Conservation (phyloP, 495 filamentous ascomycete genomes). For the Penicillium silybi region DNA sequence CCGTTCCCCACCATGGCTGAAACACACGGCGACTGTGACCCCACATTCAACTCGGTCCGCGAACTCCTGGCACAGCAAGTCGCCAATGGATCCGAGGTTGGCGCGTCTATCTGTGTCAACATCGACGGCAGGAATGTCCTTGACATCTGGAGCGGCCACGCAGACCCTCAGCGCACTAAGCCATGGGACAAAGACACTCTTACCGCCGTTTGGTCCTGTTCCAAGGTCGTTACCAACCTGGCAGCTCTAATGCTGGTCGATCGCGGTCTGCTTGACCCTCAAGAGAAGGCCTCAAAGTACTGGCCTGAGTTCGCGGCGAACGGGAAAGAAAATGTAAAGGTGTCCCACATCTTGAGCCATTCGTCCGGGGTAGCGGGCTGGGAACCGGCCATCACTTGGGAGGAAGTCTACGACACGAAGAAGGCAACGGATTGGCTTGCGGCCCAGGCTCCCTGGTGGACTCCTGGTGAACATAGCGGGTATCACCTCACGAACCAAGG, state of each 20-base stretch:
- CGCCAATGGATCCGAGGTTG: conserved; percentile 32
- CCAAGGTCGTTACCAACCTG: conserved; percentile 38
- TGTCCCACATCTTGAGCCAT: conserved; percentile 42
- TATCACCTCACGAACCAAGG: conserved; percentile 41
- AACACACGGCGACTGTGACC: conserved; percentile 32
- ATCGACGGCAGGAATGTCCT: conserved; percentile 39
- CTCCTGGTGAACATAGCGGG: conserved; percentile 33
- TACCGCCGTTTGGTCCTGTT: conserved; percentile 36
- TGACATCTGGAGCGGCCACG: conserved; percentile 46
- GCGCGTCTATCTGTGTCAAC: conserved; percentile 40
- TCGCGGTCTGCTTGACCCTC: conserved; percentile 33
- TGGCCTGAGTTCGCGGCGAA: conserved; percentile 45
- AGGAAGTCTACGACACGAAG: conserved; percentile 28
- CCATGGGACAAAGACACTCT: conserved; percentile 42
- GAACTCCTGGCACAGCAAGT: conserved; percentile 27
- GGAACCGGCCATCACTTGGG: conserved; percentile 25
- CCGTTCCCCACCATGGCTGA: conserved; percentile 23
- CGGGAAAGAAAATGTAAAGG: conserved; percentile 37
- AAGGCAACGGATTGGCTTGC: conserved; percentile 30
- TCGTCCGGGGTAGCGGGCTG: conserved; percentile 34
- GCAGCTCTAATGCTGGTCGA: conserved; percentile 37
- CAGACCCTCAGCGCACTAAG: conserved; percentile 18
- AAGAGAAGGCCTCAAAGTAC: conserved; percentile 37
- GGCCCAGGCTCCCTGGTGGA: conserved; percentile 41
- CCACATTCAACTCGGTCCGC: conserved; percentile 31